Conservation (phyloP, 148 eudicot species). For the Silene conica region DNA sequence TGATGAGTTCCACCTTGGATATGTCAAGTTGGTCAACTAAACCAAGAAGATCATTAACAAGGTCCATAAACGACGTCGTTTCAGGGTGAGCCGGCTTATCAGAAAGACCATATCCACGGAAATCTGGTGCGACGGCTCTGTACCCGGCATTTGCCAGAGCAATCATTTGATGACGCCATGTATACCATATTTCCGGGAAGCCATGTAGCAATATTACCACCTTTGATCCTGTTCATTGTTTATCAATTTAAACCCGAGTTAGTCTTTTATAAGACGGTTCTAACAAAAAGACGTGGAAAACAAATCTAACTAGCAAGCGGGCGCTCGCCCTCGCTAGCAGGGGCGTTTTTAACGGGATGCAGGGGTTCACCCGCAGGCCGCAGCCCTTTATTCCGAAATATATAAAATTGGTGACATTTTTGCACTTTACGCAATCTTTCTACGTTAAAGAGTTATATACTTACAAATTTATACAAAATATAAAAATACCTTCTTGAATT, state of each 20-base stretch:
- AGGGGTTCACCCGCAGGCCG: too few relatives aligned
- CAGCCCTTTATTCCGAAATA: too few relatives aligned
- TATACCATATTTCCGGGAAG: conserved; percentile 49
- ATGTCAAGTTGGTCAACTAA: conserved; percentile 33
- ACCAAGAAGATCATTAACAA: conserved; percentile 28
- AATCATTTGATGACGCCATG: conserved; percentile 46
- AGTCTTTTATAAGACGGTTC: too few relatives aligned
- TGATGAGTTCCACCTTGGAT: conserved; percentile 27
- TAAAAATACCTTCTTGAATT: too few relatives aligned
- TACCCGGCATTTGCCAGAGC: conserved; percentile 32
- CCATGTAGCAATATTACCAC: conserved; percentile 42
- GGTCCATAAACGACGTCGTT: conserved; percentile 26
- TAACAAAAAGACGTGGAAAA: too few relatives aligned
- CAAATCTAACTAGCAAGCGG: too few relatives aligned
- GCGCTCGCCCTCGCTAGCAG: too few relatives aligned
- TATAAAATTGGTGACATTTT: too few relatives aligned
- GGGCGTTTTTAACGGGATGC: too few relatives aligned
- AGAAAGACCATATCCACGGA: conserved; percentile 40
- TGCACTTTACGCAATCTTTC: too few relatives aligned
- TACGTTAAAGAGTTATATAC: too few relatives aligned
- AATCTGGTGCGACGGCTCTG: conserved; percentile 40
- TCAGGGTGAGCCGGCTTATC: conserved; percentile 29
- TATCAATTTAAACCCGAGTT: background rate
- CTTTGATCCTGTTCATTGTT: conserved; percentile 18
- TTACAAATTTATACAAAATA: too few relatives aligned